A percentile compares a stretch with the other conserved stretches of the same genome.
These are phyloP conservation scores for Lathyrus oleraceus DNA, from an alignment of 306 rosid genomes.

Conservation along the genomic window DNA sequence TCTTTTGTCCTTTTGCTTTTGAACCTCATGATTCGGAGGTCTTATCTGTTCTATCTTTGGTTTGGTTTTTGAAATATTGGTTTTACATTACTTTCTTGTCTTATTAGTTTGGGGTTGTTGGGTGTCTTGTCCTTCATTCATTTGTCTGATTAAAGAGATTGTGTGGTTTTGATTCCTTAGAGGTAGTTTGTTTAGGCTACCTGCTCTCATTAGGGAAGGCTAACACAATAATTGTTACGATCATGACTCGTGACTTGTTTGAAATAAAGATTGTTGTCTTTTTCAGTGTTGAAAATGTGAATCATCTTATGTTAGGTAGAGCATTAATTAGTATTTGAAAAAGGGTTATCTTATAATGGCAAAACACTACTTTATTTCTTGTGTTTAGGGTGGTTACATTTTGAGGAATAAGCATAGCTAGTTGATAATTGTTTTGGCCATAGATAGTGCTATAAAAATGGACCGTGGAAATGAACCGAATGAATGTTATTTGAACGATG, in stretches of 20 bases:
- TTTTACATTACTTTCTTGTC: not conserved
- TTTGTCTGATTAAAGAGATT: not conserved
- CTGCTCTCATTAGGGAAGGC: slow-evolving; percentile 1
- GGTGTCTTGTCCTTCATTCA: slow-evolving; percentile 6
- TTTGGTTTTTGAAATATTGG: not conserved
- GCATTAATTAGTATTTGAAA: slow-evolving; percentile 8
- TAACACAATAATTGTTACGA: slow-evolving; percentile 12
- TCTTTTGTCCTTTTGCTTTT: not conserved
- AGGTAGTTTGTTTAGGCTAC: slow-evolving; percentile 2
- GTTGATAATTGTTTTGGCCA: not conserved
- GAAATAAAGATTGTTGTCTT: not conserved
- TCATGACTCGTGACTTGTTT: slow-evolving; percentile 5
- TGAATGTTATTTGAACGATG: not conserved
- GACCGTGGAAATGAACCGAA: not conserved
- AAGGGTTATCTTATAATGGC: not conserved
- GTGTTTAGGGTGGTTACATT: not conserved
- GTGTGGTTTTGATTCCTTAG: not conserved
- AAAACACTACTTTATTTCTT: not conserved
- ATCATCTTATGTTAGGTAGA: slow-evolving; percentile 2
- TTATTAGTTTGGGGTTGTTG: slow-evolving; percentile 2
- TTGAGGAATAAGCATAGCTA: not conserved
- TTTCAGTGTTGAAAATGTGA: slow-evolving; percentile 16
- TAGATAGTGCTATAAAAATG: not conserved
- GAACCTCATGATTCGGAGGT: not conserved
- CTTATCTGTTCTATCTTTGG: not conserved